Evolutionary conservation across 2,329 filamentous ascomycete species (phyloP).

Genomic region (Conoideocrella luteorostrata): DNA sequence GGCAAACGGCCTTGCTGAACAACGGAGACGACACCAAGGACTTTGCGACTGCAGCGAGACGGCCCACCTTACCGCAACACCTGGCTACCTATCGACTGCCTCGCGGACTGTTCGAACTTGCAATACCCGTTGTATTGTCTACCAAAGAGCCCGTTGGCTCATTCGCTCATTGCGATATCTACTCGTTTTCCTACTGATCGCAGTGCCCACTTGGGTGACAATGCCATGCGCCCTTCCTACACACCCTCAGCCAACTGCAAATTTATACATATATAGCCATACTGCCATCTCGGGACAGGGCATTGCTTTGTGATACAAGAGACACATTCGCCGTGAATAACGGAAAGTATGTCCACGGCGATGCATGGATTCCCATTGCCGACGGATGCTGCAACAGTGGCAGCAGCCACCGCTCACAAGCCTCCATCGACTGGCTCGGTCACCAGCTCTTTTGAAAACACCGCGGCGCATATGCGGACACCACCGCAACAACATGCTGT

Average conservation of each 20-base stretch:
- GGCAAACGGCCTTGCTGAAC: too few species aligned
- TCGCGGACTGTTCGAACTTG: too few species aligned
- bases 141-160: too few species aligned
- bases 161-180: too few species aligned
- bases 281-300: neutral
- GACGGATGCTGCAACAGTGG: conserved; percentile 1
- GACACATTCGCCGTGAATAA: neutral
- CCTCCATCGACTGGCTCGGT: conserved; percentile 6
- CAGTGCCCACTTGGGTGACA: conserved; percentile 3
- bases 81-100: too few species aligned
- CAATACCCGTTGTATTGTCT: too few species aligned
- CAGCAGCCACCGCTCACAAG: conserved; percentile 1
- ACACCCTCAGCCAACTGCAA: conserved; percentile 1
- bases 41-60: too few species aligned
- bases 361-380: conserved; percentile 12
- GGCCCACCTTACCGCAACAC: too few species aligned
- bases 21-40: too few species aligned
- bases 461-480: conserved; percentile 7
- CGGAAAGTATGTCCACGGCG: conserved; percentile 4
- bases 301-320: neutral
- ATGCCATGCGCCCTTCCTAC: conserved; percentile 7
- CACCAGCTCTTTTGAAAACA: conserved; percentile 9
- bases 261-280: neutral
- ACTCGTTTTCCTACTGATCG: too few species aligned
- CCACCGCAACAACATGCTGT: conserved; percentile 11